phyloP scores from a whole-genome alignment of 2,329 filamentous ascomycete species.

The Sclerotinia borealis region DNA sequence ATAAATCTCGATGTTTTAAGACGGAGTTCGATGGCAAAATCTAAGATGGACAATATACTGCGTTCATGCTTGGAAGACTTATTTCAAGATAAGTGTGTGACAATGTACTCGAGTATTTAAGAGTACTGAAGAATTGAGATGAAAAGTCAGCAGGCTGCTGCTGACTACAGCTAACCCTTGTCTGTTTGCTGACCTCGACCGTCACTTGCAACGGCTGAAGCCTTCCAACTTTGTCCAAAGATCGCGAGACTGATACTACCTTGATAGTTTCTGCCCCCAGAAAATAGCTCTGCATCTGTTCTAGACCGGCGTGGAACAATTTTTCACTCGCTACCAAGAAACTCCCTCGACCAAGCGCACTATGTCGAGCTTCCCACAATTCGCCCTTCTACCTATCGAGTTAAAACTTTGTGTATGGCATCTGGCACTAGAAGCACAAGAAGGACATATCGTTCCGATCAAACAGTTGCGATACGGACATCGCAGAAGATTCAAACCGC shows the following conservation, averaged over 20 bases:
- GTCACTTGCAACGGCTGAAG: background rate
- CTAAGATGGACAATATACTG: background rate
- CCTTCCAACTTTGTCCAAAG: background rate
- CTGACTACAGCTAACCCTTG: background rate
- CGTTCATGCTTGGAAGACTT: background rate
- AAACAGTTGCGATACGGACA: background rate
- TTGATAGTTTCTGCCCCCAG: too few species aligned
- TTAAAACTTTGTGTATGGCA: constrained; percentile 1
- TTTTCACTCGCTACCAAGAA: background rate
- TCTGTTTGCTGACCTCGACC: background rate
- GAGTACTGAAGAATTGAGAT: too few species aligned
- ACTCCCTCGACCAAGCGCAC: background rate
- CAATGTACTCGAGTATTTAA: too few species aligned
- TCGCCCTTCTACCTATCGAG: background rate
- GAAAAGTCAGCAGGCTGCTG: background rate
- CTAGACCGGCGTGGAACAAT: background rate
- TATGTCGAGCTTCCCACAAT: background rate
- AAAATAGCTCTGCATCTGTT: background rate
- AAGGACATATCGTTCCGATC: background rate
- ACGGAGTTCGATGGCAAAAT: background rate
- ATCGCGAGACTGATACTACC: too few species aligned
- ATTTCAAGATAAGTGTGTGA: too few species aligned
- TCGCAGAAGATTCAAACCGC: background rate
- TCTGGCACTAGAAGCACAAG: background rate
- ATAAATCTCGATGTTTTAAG: background rate